phyloP scores from a whole-genome alignment of 805 yeast species.

The Starmerella tilneyi region DNA sequence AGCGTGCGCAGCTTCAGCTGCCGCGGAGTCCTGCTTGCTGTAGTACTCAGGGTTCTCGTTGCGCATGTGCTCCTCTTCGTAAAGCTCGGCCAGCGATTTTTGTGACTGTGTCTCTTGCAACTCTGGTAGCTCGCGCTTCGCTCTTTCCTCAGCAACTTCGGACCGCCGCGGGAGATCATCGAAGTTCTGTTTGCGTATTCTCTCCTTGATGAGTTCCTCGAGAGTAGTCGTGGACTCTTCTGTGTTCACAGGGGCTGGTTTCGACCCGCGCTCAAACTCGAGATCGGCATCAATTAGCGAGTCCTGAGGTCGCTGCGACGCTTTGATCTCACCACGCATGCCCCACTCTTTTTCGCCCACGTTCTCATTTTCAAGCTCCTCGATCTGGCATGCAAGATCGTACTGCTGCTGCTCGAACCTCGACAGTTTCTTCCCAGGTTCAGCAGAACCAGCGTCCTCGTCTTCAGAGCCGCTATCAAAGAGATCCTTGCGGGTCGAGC shows the following conservation, averaged over 20 bases:
- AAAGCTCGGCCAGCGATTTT: slow-evolving; percentile 81
- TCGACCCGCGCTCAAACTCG: slow-evolving; percentile 85
- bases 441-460: slow-evolving; percentile 52
- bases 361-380: slow-evolving; percentile 70
- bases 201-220: slow-evolving; percentile 78
- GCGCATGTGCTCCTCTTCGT: slow-evolving; percentile 66
- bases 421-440: slow-evolving; percentile 43
- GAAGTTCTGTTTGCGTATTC: slow-evolving; percentile 64
- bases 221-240: slow-evolving; percentile 74
- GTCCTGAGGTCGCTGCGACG: slow-evolving; percentile 72
- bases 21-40: slow-evolving; percentile 47
- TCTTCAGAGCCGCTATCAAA: slow-evolving; percentile 41
- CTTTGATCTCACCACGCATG: slow-evolving; percentile 81
- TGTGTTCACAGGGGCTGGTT: slow-evolving; percentile 93
- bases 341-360: slow-evolving; percentile 91
- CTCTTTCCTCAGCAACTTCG: slow-evolving; percentile 32
- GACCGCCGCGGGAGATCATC: slow-evolving; percentile 70
- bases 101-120: slow-evolving; percentile 74
- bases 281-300: slow-evolving; percentile 54
- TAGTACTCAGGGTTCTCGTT: slow-evolving; percentile 34
- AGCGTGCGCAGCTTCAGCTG: slow-evolving; percentile 59
- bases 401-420: slow-evolving; percentile 76
- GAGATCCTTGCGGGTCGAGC: slow-evolving; percentile 30
- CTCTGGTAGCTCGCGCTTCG: slow-evolving; percentile 39
- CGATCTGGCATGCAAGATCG: slow-evolving; percentile 65